Conservation (phyloP, 331 rosid species). For the Arachis monticola region DNA sequence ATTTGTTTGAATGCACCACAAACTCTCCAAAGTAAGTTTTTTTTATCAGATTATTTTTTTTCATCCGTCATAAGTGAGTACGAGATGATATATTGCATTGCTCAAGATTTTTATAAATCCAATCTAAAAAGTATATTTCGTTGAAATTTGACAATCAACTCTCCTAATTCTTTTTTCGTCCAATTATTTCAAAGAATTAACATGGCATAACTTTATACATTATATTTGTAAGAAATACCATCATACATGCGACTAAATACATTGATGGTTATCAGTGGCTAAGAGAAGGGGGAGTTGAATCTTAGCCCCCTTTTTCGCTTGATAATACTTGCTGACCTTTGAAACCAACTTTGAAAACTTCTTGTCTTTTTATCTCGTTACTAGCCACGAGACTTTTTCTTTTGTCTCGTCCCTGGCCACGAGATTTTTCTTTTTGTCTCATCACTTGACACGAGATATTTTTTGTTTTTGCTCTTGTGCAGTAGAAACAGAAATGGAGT, state of each 20-base stretch:
- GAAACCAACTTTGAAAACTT: too few relatives aligned
- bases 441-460: too few relatives aligned
- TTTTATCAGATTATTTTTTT: constrained; percentile 29
- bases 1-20: constrained; percentile 48
- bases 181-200: constrained; percentile 41
- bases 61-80: neutral
- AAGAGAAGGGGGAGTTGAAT: too few relatives aligned
- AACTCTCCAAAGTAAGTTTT: constrained; percentile 40
- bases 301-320: too few relatives aligned
- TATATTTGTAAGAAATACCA: constrained; percentile 41
- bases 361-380: too few relatives aligned
- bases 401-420: too few relatives aligned
- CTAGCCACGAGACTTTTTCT: too few relatives aligned
- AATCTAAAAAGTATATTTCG: constrained; percentile 40
- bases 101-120: constrained; percentile 51
- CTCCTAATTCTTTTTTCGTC: constrained; percentile 44
- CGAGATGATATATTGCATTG: neutral
- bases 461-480: too few relatives aligned
- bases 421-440: too few relatives aligned
- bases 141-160: constrained; percentile 1
- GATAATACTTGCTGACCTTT: too few relatives aligned
- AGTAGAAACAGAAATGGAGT: too few relatives aligned
- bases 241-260: constrained; percentile 35
- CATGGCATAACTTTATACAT: constrained; percentile 49
- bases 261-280: too few relatives aligned